phyloP scores from a whole-genome alignment of 306 rosid species.

The Chamaecrista fasciculata region DNA sequence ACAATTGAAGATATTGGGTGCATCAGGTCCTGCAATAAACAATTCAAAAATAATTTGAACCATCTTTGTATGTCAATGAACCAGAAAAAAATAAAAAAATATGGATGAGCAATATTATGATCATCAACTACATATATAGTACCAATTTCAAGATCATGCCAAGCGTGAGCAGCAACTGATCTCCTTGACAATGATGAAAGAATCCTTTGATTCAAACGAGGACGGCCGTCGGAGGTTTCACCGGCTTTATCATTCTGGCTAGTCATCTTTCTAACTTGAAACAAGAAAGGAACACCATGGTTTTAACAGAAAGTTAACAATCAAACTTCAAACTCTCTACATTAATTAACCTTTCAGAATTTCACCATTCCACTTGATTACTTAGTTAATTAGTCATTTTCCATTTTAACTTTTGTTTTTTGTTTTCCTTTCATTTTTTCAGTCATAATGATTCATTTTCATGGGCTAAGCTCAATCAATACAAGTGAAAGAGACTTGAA shows the following conservation, averaged over 20 bases:
- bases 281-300: not conserved
- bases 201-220: slow-evolving; percentile 84
- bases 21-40: slow-evolving; percentile 70
- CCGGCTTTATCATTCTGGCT: slow-evolving; percentile 21
- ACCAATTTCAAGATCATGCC: slow-evolving; percentile 99
- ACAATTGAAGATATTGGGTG: slow-evolving; percentile 71
- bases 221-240: slow-evolving; percentile 35
- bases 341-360: no score
- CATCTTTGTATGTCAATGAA: slow-evolving; percentile 11
- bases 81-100: no score
- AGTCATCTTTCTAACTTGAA: slow-evolving; percentile 47
- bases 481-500: not conserved
- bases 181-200: slow-evolving; percentile 85
- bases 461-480: not conserved
- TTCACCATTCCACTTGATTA: not conserved
- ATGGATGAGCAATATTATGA: not conserved
- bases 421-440: no score
- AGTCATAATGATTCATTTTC: no score
- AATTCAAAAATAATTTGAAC: slow-evolving; percentile 28
- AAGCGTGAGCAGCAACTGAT: slow-evolving; percentile 96
- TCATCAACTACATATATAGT: slow-evolving; percentile 20
- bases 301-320: not conserved
- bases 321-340: not conserved
- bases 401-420: no score
- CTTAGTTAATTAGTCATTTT: no score